A percentile compares a stretch with the other conserved stretches of the same genome.
phyloP scores from a whole-genome alignment of 768 basidiomycete species.

The Cystofilobasidium bisporidii region DNA sequence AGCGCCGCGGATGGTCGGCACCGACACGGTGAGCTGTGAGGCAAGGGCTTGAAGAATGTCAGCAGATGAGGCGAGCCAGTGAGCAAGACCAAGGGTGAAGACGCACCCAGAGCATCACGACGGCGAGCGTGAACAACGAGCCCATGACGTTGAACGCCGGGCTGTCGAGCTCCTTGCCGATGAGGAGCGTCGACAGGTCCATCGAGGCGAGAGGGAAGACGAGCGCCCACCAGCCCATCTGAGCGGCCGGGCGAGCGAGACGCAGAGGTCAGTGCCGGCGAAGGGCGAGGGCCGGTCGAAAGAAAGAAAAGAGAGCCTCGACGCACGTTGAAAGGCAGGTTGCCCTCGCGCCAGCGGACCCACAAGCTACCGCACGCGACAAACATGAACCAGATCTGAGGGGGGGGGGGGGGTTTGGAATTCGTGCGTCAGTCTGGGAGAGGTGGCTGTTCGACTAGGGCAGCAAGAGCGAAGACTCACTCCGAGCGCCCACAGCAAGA shows the following conservation, averaged over 20 bases:
- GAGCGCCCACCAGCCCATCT: slow-evolving; percentile 26
- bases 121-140: slow-evolving; percentile 21
- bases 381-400: slow-evolving; percentile 30
- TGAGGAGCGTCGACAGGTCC: slow-evolving; percentile 28
- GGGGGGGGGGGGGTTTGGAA: too few species aligned
- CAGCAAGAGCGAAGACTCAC: slow-evolving; percentile 8
- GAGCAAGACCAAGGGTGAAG: neutral
- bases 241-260: too few species aligned
- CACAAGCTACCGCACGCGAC: slow-evolving; percentile 26
- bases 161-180: slow-evolving; percentile 28
- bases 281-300: too few species aligned
- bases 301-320: neutral
- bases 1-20: slow-evolving; percentile 25
- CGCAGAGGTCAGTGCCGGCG: too few species aligned
- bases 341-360: slow-evolving; percentile 25
- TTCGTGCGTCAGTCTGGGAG: too few species aligned
- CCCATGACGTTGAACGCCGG: slow-evolving; percentile 24
- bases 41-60: too few species aligned
- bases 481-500: slow-evolving; percentile 28
- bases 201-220: slow-evolving; percentile 30
- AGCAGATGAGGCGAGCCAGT: neutral
- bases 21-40: slow-evolving; percentile 16
- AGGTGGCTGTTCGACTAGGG: too few species aligned
- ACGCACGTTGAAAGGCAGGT: slow-evolving; percentile 29
- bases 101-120: slow-evolving; percentile 20